Percentiles rank a stretch among this genome's conserved stretches.
These are phyloP conservation scores for Gyrodon lividus DNA, from an alignment of 768 basidiomycete species.

Conservation along the genomic window DNA sequence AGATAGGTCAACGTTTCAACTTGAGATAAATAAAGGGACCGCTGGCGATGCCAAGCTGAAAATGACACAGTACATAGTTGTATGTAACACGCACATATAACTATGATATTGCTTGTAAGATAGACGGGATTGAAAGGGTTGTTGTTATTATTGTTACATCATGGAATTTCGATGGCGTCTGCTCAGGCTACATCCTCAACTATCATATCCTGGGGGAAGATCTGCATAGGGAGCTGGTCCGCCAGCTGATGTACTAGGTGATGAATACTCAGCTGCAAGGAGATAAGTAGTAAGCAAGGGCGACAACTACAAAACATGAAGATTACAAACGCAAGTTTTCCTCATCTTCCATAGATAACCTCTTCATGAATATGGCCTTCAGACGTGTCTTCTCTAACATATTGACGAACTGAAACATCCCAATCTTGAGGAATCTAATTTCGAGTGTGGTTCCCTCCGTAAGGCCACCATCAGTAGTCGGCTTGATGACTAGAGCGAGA, in stretches of 20 bases:
- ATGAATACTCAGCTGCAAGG: constrained; percentile 30
- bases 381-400: constrained; percentile 77
- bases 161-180: neutral
- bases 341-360: constrained; percentile 43
- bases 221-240: constrained; percentile 21
- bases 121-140: neutral
- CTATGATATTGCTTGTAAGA: too few species aligned
- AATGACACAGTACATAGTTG: too few species aligned
- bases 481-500: constrained; percentile 62
- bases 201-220: constrained; percentile 31
- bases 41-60: too few species aligned
- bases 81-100: too few species aligned
- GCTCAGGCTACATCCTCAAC: constrained; percentile 13
- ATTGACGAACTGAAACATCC: constrained; percentile 73
- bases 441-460: constrained; percentile 63
- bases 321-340: constrained; percentile 30
- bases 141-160: neutral
- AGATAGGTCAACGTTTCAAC: too few species aligned
- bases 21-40: too few species aligned
- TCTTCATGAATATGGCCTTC: constrained; percentile 70
- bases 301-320: neutral
- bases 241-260: constrained; percentile 15
- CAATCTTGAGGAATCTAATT: constrained; percentile 63
- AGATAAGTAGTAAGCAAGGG: neutral
- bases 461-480: constrained; percentile 65